Evolutionary conservation across 108 stramenopile genomes (phyloP), one percentile per base, ranked within the genome.

Genomic region (Halocafeteria seosinensis): DNA sequence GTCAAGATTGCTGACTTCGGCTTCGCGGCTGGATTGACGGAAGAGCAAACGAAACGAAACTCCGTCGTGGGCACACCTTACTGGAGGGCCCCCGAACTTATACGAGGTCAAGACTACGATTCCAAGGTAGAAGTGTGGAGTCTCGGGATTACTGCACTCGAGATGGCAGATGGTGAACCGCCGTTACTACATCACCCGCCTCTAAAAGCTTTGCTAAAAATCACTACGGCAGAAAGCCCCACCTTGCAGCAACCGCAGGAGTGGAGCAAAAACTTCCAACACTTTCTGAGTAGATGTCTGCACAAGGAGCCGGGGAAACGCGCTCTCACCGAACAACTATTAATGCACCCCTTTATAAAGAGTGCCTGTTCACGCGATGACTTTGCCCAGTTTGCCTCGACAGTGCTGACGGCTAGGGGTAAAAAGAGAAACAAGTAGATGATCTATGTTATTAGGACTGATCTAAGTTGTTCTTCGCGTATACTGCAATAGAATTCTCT

Each of bases 1-100:
- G 74, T 82, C 9, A 84, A 84, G 55, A 64, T 84, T 0, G 83
- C 83, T n/a, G 83, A 84, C 73, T 84, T 84, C 59, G 83, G 83
- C 8, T 84, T 84, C 42, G 83, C 83, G 1, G 71, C 73, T 4
- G 69, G 51, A 13, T 62, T 83, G 37, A 81, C 80, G 5, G 33
- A 38, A 62, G 81, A 81, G 51, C 51, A 75, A 50, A 60, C 37
- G 33, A 80, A 78, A 38, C 71, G 81, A 31, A 76, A 50, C 0
- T 73, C 73, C n/a, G 81, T 80, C 3, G 81, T 80, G 36, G 83
- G 83, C 17, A 83, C 82, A 61, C 81, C 78, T 21, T 80, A 78
- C 34, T 83, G 82, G 82, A 83, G 81, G 82, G 81, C 81, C 0
- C 82, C 82, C 11, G 82, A 83, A 57, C 66, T 83, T 25, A 80